Conservation (phyloP, 2,329 filamentous ascomycete species). For the Ascochyta clinopodiicola region DNA sequence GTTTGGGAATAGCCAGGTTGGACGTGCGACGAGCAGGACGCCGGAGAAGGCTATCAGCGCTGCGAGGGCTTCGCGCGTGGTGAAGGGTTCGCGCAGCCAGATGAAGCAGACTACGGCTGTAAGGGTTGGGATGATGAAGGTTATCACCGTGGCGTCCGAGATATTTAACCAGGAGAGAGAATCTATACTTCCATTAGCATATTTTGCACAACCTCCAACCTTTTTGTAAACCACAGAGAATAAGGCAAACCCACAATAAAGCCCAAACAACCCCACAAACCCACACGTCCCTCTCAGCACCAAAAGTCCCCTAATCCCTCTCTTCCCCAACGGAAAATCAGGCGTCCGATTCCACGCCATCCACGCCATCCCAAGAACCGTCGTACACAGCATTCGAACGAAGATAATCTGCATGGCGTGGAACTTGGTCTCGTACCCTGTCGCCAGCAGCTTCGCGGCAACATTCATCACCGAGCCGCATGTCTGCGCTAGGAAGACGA, state of each 20-base stretch:
- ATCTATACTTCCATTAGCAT: slow-evolving; percentile 44
- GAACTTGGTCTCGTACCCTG: slow-evolving; percentile 35
- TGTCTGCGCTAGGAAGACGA: slow-evolving; percentile 49
- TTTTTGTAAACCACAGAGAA: slow-evolving; percentile 53
- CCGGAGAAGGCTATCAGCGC: slow-evolving; percentile 75
- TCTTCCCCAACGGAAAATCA: slow-evolving; percentile 32
- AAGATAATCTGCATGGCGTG: slow-evolving; percentile 69
- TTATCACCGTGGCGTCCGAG: slow-evolving; percentile 85
- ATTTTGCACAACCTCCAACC: neutral
- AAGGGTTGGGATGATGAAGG: slow-evolving; percentile 79
- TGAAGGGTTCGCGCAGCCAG: slow-evolving; percentile 75
- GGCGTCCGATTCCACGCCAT: slow-evolving; percentile 67
- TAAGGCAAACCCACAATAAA: slow-evolving; percentile 33
- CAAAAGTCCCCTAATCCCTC: slow-evolving; percentile 26
- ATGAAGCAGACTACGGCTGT: slow-evolving; percentile 80
- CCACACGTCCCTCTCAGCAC: slow-evolving; percentile 32
- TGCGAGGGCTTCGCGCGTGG: slow-evolving; percentile 75
- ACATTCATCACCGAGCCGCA: slow-evolving; percentile 38
- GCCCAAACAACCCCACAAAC: slow-evolving; percentile 36
- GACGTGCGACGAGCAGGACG: slow-evolving; percentile 80
- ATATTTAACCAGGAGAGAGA: slow-evolving; percentile 78
- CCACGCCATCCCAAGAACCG: slow-evolving; percentile 68
- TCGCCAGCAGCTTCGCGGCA: slow-evolving; percentile 33
- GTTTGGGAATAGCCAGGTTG: slow-evolving; percentile 60
- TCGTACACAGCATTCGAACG: slow-evolving; percentile 75